Evolutionary conservation across 1,284 basidiomycete species (phyloP).

Genomic region (Farysia itapuensis): DNA sequence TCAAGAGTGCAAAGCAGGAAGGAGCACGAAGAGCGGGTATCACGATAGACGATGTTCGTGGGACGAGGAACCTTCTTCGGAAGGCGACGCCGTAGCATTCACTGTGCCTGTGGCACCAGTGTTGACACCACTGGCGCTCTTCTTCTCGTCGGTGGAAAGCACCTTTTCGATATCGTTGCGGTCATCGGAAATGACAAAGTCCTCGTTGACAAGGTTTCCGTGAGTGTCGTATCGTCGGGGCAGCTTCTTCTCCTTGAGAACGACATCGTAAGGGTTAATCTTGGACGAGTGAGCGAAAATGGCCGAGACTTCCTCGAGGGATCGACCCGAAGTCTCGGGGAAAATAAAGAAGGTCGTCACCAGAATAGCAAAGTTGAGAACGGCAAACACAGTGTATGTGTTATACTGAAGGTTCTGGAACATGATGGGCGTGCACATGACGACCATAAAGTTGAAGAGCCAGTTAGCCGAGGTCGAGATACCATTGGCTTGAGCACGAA

Average conservation of each 20-base stretch:
- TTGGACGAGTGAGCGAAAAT: slow-evolving; percentile 51
- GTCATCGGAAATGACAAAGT: slow-evolving; percentile 26
- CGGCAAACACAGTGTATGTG: slow-evolving; percentile 46
- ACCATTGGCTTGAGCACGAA: slow-evolving; percentile 54
- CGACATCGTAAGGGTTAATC: slow-evolving; percentile 53
- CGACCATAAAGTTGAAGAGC: slow-evolving; percentile 56
- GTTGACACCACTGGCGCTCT: slow-evolving; percentile 11
- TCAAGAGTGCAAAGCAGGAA: too few relatives aligned
- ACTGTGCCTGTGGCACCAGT: slow-evolving; percentile 17
- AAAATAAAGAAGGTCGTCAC: slow-evolving; percentile 45
- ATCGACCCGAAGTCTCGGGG: slow-evolving; percentile 52
- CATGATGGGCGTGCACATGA: slow-evolving; percentile 47
- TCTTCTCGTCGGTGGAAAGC: slow-evolving; percentile 2
- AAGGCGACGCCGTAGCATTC: slow-evolving; percentile 23
- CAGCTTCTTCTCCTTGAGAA: slow-evolving; percentile 38
- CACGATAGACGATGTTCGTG: too few relatives aligned
- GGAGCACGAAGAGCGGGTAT: too few relatives aligned
- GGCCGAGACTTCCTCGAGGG: slow-evolving; percentile 52
- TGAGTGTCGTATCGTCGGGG: slow-evolving; percentile 52
- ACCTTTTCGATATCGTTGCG: slow-evolving; percentile 29
- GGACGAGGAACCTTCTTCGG: slow-evolving; percentile 9
- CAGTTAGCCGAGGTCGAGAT: slow-evolving; percentile 52
- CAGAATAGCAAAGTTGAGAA: slow-evolving; percentile 43
- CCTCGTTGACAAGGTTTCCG: slow-evolving; percentile 41
- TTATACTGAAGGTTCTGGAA: slow-evolving; percentile 31